Base-by-base conservation (phyloP, 768 basidiomycete genomes). In the Psilocybe cubensis region DNA sequence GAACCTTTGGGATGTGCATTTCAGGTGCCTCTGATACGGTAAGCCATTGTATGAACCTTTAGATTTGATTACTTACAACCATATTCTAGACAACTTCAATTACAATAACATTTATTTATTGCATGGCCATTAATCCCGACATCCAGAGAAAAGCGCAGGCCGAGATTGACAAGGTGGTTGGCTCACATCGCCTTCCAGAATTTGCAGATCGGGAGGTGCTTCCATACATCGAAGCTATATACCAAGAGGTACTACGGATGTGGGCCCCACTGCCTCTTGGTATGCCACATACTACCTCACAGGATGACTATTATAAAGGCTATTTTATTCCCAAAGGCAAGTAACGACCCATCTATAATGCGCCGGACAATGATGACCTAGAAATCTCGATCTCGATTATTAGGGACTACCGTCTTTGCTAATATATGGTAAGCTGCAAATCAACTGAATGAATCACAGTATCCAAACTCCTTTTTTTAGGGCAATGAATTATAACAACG, bases 121-220 rank as follows among this genome's bases (percentile, higher is more conserved):
- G 66, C 4, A 67, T 74, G 67, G 47, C 66, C 18, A 57, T 59
- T 10, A 63, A 70, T 50, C 74, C 70, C 0, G 65, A 76, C 7
- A 56, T 69, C 0, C 73, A 75, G 52, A 59, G 46, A 14, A 71
- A 68, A 46, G 76, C 71, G 1, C 77, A 74, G 56, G 65, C 47
- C 1, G 74, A 76, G 53, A 59, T 78, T 14, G 74, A 77, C 52
- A 42, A 59, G 0, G 64, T 74, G 10, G 54, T 74, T 11, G 75
- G 76, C 9, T 40, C 40, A 9, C 58, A 67, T 4, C 65, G 74
- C 2, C 63, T 76, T 1, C 72, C 74, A 0, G 57, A 57, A 9
- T 65, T 69, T 24, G 57, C 57, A 0, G 74, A 76, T 52, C 59
- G 59, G 17, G 10, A 46, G 2, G 52, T 52, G 18, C 62, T 75